Conservation (phyloP, 2,329 filamentous ascomycete species). For the Fusarium sp. region DNA sequence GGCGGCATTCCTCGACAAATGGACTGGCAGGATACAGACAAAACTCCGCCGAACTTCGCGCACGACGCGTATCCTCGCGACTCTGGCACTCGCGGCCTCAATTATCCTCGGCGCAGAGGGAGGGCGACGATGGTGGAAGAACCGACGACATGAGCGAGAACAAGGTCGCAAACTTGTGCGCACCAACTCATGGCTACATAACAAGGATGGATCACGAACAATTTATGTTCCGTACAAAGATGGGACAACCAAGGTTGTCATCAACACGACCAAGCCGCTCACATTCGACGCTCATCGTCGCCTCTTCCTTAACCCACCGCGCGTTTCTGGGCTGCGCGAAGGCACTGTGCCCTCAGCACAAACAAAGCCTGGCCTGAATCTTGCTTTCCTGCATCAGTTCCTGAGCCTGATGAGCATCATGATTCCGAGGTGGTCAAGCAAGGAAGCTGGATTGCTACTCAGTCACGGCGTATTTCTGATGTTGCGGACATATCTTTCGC, state of each 20-base stretch:
- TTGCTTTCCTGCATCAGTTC: constrained; percentile 97
- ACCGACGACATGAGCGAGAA: constrained; percentile 80
- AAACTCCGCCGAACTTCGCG: constrained; percentile 74
- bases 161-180: constrained; percentile 85
- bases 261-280: constrained; percentile 88
- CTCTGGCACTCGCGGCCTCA: constrained; percentile 79
- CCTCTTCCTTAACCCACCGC: constrained; percentile 90
- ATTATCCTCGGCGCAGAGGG: constrained; percentile 86
- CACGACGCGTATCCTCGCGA: constrained; percentile 79
- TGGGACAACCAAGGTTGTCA: constrained; percentile 89
- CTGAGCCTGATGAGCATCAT: constrained; percentile 96
- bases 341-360: constrained; percentile 85
- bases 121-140: constrained; percentile 81
- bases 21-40: constrained; percentile 63
- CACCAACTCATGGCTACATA: constrained; percentile 90
- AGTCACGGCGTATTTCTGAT: constrained; percentile 92
- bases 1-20: constrained; percentile 72
- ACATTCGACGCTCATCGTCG: constrained; percentile 97
- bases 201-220: constrained; percentile 93
- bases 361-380: constrained; percentile 92
- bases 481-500: constrained; percentile 91
- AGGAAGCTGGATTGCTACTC: constrained; percentile 90
- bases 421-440: constrained; percentile 95
- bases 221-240: constrained; percentile 96
- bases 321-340: constrained; percentile 81